Conservation (phyloP, 768 basidiomycete species). For the Podaxis rugospora region DNA sequence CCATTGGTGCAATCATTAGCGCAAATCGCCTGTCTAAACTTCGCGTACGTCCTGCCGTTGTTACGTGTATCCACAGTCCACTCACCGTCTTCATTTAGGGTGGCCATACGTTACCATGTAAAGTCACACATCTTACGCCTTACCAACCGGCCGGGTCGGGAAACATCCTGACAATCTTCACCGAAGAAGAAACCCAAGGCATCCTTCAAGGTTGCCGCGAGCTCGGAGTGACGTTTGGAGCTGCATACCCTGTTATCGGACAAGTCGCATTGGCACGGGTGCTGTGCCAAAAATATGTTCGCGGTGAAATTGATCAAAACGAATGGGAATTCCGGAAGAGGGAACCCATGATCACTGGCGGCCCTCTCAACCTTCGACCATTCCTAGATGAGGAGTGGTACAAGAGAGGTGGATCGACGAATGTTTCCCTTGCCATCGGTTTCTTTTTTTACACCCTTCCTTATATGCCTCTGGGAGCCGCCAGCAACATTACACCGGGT, state of each 20-base stretch:
- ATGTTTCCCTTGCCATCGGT: conserved; percentile 38
- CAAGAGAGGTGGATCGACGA: conserved; percentile 36
- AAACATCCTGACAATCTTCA: conserved; percentile 19
- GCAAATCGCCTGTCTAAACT: conserved; percentile 26
- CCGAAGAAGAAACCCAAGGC: conserved; percentile 22
- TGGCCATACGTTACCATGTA: conserved; percentile 52
- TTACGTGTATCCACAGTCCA: neutral
- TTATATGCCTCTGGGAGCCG: conserved; percentile 38
- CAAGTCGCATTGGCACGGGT: conserved; percentile 52
- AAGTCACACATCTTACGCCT: conserved; percentile 27
- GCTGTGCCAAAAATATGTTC: conserved; percentile 40
- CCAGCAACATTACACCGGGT: conserved; percentile 26
- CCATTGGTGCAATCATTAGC: conserved; percentile 34
- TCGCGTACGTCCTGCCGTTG: conserved; percentile 24
- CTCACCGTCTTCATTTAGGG: conserved; percentile 31
- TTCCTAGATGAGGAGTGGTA: conserved; percentile 46
- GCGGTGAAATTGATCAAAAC: conserved; percentile 40
- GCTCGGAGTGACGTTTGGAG: conserved; percentile 45
- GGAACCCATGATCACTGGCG: conserved; percentile 44
- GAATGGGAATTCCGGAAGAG: conserved; percentile 51
- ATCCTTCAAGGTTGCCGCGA: conserved; percentile 37
- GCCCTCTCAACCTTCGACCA: conserved; percentile 48
- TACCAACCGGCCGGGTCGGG: conserved; percentile 32
- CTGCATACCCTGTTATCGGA: conserved; percentile 41
- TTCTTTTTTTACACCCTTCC: conserved; percentile 40